phyloP scores from a whole-genome alignment of 768 basidiomycete genomes.

The Leccinum truebloodii region DNA sequence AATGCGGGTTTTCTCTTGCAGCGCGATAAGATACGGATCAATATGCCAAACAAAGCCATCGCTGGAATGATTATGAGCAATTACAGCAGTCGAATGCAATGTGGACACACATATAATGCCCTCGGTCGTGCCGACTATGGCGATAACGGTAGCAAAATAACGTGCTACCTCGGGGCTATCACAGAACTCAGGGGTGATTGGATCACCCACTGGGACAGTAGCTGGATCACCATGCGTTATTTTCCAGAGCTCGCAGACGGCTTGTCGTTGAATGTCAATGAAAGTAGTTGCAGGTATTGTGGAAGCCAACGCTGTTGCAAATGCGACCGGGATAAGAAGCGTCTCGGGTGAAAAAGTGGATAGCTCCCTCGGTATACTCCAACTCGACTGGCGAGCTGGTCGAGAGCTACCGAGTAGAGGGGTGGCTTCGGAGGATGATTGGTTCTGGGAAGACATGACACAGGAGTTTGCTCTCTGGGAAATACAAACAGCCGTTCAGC shows the following conservation, averaged over 20 bases:
- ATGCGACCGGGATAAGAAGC: constrained; percentile 30
- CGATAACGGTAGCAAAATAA: constrained; percentile 23
- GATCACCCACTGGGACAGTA: constrained; percentile 9
- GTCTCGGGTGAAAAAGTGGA: constrained; percentile 14
- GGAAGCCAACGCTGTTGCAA: constrained; percentile 24
- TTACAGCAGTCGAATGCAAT: not conserved
- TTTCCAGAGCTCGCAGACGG: constrained; percentile 30
- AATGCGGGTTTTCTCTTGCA: constrained; percentile 30
- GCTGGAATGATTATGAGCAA: constrained; percentile 18
- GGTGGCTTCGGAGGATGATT: constrained; percentile 10
- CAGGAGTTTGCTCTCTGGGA: not conserved
- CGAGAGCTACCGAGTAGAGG: constrained; percentile 10
- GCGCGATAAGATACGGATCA: constrained; percentile 26
- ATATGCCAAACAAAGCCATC: constrained; percentile 23
- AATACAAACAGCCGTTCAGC: not conserved
- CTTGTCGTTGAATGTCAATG: constrained; percentile 25
- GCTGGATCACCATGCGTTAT: constrained; percentile 8
- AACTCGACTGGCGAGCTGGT: not conserved
- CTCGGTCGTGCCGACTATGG: constrained; percentile 15
- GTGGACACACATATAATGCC: constrained; percentile 25
- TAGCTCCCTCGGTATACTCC: not conserved
- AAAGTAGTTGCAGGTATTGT: constrained; percentile 29
- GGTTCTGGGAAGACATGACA: constrained; percentile 16
- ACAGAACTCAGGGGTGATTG: constrained; percentile 19
- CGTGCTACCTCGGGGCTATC: constrained; percentile 21